A percentile compares a stretch with the other conserved stretches of the same genome.
Evolutionary conservation across 495 filamentous ascomycete species (phyloP).

Genomic region (Wilcoxina mikolae): DNA sequence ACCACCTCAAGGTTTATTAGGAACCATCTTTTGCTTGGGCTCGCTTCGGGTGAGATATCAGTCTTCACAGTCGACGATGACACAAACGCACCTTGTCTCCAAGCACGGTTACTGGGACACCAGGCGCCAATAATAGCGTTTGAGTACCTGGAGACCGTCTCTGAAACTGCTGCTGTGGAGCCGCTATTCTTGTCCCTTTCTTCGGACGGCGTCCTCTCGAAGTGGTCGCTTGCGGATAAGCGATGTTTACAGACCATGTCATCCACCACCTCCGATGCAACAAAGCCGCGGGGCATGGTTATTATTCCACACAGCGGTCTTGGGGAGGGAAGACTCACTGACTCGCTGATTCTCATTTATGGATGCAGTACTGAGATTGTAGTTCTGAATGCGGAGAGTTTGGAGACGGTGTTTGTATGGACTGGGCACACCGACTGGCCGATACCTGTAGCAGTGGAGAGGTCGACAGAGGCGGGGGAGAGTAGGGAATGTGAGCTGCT

Average conservation of each 20-base stretch:
- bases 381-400: conserved; percentile 20
- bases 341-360: conserved; percentile 16
- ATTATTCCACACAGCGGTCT: background rate
- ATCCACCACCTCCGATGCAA: background rate
- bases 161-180: conserved; percentile 7
- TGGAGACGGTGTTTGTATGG: conserved; percentile 23
- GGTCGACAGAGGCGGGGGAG: conserved; percentile 1
- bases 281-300: conserved; percentile 11
- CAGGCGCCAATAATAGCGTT: conserved; percentile 14
- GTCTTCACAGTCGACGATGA: background rate
- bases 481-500: conserved; percentile 6
- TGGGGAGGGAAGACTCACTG: background rate
- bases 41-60: conserved; percentile 18
- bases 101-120: conserved; percentile 16
- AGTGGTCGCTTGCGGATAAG: conserved; percentile 15
- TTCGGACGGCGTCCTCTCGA: conserved; percentile 10
- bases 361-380: conserved; percentile 20
- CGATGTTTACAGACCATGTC: conserved; percentile 19
- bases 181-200: conserved; percentile 13
- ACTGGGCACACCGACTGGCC: conserved; percentile 21
- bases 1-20: conserved; percentile 14
- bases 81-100: background rate
- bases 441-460: conserved; percentile 9
- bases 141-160: background rate
- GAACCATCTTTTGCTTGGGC: conserved; percentile 18